A percentile compares a stretch with the other conserved stretches of the same genome.
Conservation (phyloP, 805 yeast genomes). For the Schwanniomyces polymorphus region DNA sequence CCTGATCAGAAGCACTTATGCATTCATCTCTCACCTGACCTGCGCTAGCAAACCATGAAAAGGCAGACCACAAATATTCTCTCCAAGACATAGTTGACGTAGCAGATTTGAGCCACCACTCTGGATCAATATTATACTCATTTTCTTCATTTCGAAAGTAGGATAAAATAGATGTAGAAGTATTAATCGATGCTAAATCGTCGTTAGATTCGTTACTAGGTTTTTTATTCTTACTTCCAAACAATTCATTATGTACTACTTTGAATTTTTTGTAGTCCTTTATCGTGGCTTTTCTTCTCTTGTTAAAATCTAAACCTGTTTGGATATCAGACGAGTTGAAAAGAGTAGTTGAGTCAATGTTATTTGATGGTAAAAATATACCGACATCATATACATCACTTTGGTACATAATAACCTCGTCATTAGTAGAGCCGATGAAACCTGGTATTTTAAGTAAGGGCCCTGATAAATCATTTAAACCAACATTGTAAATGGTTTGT, state of each 20-base stretch:
- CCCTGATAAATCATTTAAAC: slow-evolving; percentile 51
- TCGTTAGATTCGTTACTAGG: slow-evolving; percentile 19
- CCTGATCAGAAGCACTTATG: slow-evolving; percentile 5
- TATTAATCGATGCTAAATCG: slow-evolving; percentile 28
- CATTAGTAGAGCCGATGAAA: slow-evolving; percentile 65
- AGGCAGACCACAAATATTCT: slow-evolving; percentile 65
- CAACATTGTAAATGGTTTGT: slow-evolving; percentile 61
- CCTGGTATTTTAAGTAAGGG: slow-evolving; percentile 23
- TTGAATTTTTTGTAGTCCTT: slow-evolving; percentile 39
- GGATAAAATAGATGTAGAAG: slow-evolving; percentile 22
- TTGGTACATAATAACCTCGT: slow-evolving; percentile 61
- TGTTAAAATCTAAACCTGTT: slow-evolving; percentile 9
- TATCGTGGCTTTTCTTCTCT: slow-evolving; percentile 27
- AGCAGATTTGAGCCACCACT: slow-evolving; percentile 44
- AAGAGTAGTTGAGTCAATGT: slow-evolving; percentile 14
- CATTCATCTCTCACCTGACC: slow-evolving; percentile 47
- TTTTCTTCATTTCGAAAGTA: slow-evolving; percentile 8
- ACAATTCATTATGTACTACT: slow-evolving; percentile 25
- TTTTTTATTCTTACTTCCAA: slow-evolving; percentile 5
- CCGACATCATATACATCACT: slow-evolving; percentile 49
- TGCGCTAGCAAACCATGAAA: slow-evolving; percentile 87
- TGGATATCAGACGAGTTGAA: slow-evolving; percentile 8
- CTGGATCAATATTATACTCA: slow-evolving; percentile 23
- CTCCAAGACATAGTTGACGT: slow-evolving; percentile 55
- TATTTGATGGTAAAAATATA: slow-evolving; percentile 20